Evolutionary conservation across 148 eudicot species (phyloP).

Genomic region (Cornus controversa): DNA sequence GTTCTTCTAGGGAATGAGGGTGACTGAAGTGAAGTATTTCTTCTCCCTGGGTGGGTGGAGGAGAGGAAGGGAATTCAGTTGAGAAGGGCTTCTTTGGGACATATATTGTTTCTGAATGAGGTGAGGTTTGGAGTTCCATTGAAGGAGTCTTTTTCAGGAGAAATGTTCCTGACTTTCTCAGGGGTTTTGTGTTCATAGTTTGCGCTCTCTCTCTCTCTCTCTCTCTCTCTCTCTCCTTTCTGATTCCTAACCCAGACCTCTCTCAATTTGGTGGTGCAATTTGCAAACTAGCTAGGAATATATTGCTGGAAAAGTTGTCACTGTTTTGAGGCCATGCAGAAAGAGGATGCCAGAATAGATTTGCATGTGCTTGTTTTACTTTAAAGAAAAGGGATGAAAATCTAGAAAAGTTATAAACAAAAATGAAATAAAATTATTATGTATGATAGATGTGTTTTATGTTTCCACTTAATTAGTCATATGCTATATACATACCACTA

Average conservation of each 20-base stretch:
- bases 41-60: constrained; percentile 25
- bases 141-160: constrained; percentile 1
- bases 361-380: background rate
- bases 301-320: constrained; percentile 23
- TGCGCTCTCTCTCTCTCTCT: background rate
- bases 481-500: no score
- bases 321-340: constrained; percentile 9
- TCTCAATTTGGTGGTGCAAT: constrained; percentile 7
- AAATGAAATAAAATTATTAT: background rate
- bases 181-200: constrained; percentile 6
- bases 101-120: background rate
- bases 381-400: background rate
- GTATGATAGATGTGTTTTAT: background rate
- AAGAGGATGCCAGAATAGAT: constrained; percentile 1
- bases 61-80: constrained; percentile 31
- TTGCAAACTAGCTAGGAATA: constrained; percentile 9
- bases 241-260: background rate
- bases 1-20: constrained; percentile 42
- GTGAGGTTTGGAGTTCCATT: constrained; percentile 32
- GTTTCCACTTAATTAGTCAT: no score
- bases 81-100: constrained; percentile 9
- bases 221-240: no score
- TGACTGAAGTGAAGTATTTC: constrained; percentile 32
- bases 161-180: constrained; percentile 5
- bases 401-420: background rate